Percentiles rank a stretch among this genome's conserved stretches.
phyloP scores from a whole-genome alignment of 2,329 filamentous ascomycete species.

The Leptographium lundbergii region DNA sequence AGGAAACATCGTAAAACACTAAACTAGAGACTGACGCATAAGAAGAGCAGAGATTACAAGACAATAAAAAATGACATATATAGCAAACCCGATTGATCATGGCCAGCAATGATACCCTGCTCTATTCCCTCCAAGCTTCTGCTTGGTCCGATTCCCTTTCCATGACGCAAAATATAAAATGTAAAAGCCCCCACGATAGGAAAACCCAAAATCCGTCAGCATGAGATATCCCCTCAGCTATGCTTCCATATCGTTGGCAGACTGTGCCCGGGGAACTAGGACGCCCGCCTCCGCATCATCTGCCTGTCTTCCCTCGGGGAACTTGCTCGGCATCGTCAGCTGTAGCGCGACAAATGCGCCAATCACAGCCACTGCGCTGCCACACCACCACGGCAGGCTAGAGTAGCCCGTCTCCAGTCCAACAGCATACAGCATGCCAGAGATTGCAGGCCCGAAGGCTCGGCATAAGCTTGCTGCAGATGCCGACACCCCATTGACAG shows the following conservation, averaged over 20 bases:
- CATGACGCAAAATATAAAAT: not conserved
- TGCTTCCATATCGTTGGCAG: not conserved
- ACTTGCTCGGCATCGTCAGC: slow-evolving; percentile 52
- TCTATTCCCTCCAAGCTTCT: not conserved
- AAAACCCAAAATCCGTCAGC: not conserved
- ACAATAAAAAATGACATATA: not conserved
- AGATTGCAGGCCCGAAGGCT: slow-evolving; percentile 78
- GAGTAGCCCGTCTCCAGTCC: slow-evolving; percentile 74
- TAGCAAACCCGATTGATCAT: not conserved
- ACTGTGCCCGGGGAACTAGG: not conserved
- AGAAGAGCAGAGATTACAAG: not conserved
- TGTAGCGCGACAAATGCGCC: slow-evolving; percentile 65
- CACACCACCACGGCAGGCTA: slow-evolving; percentile 88
- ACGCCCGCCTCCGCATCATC: slow-evolving; percentile 23
- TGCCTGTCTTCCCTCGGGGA: slow-evolving; percentile 24
- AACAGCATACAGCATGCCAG: slow-evolving; percentile 70
- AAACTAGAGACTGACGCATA: not conserved
- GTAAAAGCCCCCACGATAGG: not conserved
- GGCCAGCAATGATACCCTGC: not conserved
- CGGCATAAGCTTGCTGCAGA: slow-evolving; percentile 83
- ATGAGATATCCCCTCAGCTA: not conserved
- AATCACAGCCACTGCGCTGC: slow-evolving; percentile 58
- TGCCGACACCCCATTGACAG: slow-evolving; percentile 83
- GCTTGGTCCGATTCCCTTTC: not conserved
- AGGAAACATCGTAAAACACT: not conserved